phyloP scores from a whole-genome alignment of 2,329 filamentous ascomycete species.

The Xylariomycetidae sp. region DNA sequence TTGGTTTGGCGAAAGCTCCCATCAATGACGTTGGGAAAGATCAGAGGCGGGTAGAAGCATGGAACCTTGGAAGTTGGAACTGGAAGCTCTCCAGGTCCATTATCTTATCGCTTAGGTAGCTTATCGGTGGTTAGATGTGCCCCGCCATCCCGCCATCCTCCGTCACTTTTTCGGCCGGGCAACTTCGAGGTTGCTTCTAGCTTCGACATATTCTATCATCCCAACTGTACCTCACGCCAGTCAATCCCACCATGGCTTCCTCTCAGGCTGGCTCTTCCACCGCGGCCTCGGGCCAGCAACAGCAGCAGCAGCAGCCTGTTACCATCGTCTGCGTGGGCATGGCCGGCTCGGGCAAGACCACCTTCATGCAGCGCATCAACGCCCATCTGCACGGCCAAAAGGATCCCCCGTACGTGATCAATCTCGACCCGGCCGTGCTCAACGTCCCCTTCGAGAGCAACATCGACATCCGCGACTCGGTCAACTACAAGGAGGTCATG shows the following conservation, averaged over 20 bases:
- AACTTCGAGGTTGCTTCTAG: no score
- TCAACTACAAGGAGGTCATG: slow-evolving; percentile 99
- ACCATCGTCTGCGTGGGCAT: slow-evolving; percentile 94
- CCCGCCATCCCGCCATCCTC: no score
- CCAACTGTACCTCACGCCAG: neutral
- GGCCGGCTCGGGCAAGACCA: slow-evolving; percentile 99
- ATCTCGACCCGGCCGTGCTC: slow-evolving; percentile 91
- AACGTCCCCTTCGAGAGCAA: slow-evolving; percentile 93
- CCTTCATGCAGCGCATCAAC: slow-evolving; percentile 98
- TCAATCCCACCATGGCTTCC: slow-evolving; percentile 11
- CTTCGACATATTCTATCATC: no score
- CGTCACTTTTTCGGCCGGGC: no score
- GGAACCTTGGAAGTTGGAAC: no score
- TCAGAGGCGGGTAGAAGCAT: no score
- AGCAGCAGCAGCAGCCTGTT: slow-evolving; percentile 15
- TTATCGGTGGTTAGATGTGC: no score
- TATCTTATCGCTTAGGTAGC: no score
- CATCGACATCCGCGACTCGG: slow-evolving; percentile 96
- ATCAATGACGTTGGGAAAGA: no score
- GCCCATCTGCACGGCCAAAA: slow-evolving; percentile 79
- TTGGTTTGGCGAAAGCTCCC: no score
- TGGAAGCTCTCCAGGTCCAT: no score
- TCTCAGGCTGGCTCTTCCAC: slow-evolving; percentile 11
- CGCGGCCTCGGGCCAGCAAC: slow-evolving; percentile 4
- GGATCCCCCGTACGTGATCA: slow-evolving; percentile 87